These are phyloP conservation scores for Noccaea caerulescens DNA, from an alignment of 345 rosid genomes.

Conservation along the genomic window DNA sequence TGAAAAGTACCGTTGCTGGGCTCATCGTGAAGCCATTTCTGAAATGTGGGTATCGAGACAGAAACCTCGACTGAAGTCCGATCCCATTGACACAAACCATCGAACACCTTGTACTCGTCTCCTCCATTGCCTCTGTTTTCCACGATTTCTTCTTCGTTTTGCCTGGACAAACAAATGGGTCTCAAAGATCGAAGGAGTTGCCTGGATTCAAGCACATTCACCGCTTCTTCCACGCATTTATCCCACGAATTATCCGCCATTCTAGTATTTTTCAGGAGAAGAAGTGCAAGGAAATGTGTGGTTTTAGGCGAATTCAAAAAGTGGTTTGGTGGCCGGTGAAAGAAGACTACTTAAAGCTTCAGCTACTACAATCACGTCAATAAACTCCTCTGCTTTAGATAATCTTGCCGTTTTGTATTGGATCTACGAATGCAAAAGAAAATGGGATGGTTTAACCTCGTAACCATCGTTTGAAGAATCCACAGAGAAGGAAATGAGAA, in stretches of 20 bases:
- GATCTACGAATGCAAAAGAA: neutral
- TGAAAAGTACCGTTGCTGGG: conserved; percentile 68
- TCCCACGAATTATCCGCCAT: conserved; percentile 64
- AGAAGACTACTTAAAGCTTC: conserved; percentile 12
- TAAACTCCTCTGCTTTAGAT: neutral
- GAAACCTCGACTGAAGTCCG: conserved; percentile 72
- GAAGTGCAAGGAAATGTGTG: neutral
- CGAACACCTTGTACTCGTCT: conserved; percentile 68
- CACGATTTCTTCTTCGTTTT: conserved; percentile 3
- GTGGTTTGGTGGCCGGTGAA: neutral
- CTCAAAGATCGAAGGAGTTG: conserved; percentile 78
- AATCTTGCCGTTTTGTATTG: neutral
- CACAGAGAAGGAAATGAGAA: neutral
- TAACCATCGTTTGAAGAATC: neutral
- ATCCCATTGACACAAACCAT: conserved; percentile 78
- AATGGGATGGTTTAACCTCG: too few species aligned
- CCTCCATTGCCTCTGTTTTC: conserved; percentile 5
- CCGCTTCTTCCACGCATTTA: conserved; percentile 71
- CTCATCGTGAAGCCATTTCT: conserved; percentile 77
- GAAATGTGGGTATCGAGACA: conserved; percentile 64
- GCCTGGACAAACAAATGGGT: conserved; percentile 62
- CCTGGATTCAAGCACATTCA: conserved; percentile 63
- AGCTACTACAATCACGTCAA: neutral
- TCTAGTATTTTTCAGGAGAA: neutral
- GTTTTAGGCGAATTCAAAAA: neutral